These are phyloP conservation scores for Gremmenia infestans DNA, from an alignment of 2,329 filamentous ascomycete genomes.

Conservation along the genomic window DNA sequence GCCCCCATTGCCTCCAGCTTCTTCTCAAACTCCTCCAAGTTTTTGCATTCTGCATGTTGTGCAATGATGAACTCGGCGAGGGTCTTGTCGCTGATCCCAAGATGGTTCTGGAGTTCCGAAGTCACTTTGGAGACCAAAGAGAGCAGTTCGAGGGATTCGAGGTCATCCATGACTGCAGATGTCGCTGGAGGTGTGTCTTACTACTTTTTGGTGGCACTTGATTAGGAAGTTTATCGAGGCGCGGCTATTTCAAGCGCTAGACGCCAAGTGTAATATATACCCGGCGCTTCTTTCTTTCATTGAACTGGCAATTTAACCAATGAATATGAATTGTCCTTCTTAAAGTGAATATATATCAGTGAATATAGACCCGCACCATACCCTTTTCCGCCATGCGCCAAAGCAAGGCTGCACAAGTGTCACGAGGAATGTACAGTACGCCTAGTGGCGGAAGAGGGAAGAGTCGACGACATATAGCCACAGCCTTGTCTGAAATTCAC, in stretches of 20 bases:
- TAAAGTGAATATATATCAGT: no score
- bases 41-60: constrained; percentile 71
- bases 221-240: background rate
- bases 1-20: constrained; percentile 72
- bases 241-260: background rate
- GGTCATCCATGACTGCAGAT: constrained; percentile 46
- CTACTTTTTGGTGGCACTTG: background rate
- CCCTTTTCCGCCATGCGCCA: no score
- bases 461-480: no score
- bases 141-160: constrained; percentile 84
- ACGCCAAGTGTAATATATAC: background rate
- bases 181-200: background rate
- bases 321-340: no score
- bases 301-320: no score
- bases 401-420: no score
- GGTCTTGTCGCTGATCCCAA: constrained; percentile 88
- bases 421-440: no score
- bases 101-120: constrained; percentile 88
- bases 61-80: constrained; percentile 95
- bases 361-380: no score
- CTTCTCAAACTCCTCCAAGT: constrained; percentile 67
- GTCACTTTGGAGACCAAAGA: constrained; percentile 94
- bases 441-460: no score
- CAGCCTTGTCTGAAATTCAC: no score
- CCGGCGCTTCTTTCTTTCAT: background rate